Evolutionary conservation across 1,139 yeast species (phyloP), one percentile per base, ranked within the genome.

Genomic region (Eremothecium sinecaudum): DNA sequence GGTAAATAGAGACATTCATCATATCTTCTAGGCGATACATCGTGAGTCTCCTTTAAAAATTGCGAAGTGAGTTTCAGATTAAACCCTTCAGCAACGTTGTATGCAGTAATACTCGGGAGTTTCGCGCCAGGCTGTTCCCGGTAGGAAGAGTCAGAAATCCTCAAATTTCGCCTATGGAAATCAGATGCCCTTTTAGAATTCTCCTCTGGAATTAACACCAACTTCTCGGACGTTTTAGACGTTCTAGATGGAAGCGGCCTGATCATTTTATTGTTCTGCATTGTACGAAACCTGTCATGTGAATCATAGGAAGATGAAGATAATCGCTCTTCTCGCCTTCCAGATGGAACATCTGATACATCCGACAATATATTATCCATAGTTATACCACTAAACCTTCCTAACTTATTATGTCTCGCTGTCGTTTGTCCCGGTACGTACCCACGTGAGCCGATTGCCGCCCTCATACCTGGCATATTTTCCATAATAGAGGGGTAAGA

Each of bases 1-100:
- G 95, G 94, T 2, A 84, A 90, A 53, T 86, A 90, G 20, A 90
- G 61, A 5, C 87, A 93, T 48, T 87, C 97, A 55, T 87, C 96
- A 48, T 87, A 87, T 18, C 81, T 56, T 40, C 96, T 63, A 1
- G 96, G 94, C 16, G 82, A 71, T 2, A 86, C 93, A 48, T 78
- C 78, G 56, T 87, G 97, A 35, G 78, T 68, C 11, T 69, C 66
- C 29, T 71, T 64, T 28, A 87, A 59, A 48, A 82, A 87, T 35
- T 69, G 67, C 1, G 80, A 69, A 1, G 84, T 74, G 2, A 73
- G 66, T 24, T 68, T 66, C 34, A 87, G 60, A 47, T 81, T 69
- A 51, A 86, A 78, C 15, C 81, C 84, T 38, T 84, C 95, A 17
- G 94, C 77, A 6, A 86, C 77, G 46, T 84, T 73, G 56, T 87